Percentiles rank a stretch among this genome's conserved stretches.
Evolutionary conservation across 2,329 filamentous ascomycete species (phyloP).

Genomic region (Sporothrix protearum): DNA sequence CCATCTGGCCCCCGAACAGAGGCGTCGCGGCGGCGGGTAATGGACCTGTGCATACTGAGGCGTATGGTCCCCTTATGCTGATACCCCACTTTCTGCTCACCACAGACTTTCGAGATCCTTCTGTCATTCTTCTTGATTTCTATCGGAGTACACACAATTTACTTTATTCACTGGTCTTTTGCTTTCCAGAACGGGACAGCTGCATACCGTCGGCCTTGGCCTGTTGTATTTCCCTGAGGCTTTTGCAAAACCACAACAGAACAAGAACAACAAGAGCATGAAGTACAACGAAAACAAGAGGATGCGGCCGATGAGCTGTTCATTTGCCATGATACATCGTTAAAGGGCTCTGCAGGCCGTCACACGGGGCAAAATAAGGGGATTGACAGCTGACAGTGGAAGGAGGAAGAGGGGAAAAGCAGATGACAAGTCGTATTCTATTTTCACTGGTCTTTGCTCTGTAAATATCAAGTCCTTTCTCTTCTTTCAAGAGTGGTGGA

Average conservation of each 20-base stretch:
- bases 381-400: not conserved
- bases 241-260: not conserved
- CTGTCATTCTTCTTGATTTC: not conserved
- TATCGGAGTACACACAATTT: not conserved
- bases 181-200: not conserved
- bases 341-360: not conserved
- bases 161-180: not conserved
- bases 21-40: not conserved
- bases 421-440: constrained; percentile 11
- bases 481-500: not conserved
- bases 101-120: not conserved
- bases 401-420: not conserved
- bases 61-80: not conserved
- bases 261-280: not conserved
- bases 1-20: not conserved
- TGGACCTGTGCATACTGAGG: not conserved
- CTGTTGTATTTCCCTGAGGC: not conserved
- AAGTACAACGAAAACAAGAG: not conserved
- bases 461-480: not conserved
- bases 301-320: not conserved
- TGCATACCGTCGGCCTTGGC: constrained; percentile 15
- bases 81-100: not conserved
- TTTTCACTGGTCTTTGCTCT: not conserved
- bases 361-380: not conserved
- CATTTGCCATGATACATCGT: not conserved